Base-by-base conservation (phyloP, 106 monocot genomes). In the Apostasia ramifera region DNA sequence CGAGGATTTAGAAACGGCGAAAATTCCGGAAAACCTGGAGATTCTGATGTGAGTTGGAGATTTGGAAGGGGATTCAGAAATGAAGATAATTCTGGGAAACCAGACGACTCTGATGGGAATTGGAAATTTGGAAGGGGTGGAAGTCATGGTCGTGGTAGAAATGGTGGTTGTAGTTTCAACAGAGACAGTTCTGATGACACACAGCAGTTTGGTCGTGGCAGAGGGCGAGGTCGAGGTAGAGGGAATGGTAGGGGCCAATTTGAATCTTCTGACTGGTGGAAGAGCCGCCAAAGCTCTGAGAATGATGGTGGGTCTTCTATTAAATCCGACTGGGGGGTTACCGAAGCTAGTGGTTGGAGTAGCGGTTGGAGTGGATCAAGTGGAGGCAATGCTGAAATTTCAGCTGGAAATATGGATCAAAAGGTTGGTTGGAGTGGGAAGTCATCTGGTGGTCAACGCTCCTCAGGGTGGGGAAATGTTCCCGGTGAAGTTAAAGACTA, bases 121-220 rank as follows among this genome's bases (percentile, higher is more conserved):
- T 65, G 65, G 65, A 65, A 15, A 37, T 65, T 26, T 65, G 65
- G 65, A 37, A 65, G 65, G 65, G 65, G 65, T 65, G 48, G 62
- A 62, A n/a, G 65, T 7, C 48, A 46, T 1, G 65, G 65, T 8
- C 48, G 48, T 1, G 65, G 65, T 8, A 14, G 48, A 49, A 65
- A 65, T 48, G 48, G 65, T 15, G 47, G 15, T 9, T 46, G 65
- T 37, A 8, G 37, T 65, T 47, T 47, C 65, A 49, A 5, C 43
- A 47, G 65, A 26, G 65, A 65, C 9, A 48, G 37, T 14, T 48
- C 37, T 26, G 65, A 49, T 65, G 43, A 8, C 6, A 5, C 48
- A 8, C n/a, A 15, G 12, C 26, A 65, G 65, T 65, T 65, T 65
- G 65, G 48, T 65, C 48, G 48, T 12, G 65, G 64, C 2, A 45